Percentiles rank a stretch among this genome's conserved stretches.
Evolutionary conservation across 1,284 basidiomycete genomes (phyloP).

Genomic region (Cryptococcus deneoformans): DNA sequence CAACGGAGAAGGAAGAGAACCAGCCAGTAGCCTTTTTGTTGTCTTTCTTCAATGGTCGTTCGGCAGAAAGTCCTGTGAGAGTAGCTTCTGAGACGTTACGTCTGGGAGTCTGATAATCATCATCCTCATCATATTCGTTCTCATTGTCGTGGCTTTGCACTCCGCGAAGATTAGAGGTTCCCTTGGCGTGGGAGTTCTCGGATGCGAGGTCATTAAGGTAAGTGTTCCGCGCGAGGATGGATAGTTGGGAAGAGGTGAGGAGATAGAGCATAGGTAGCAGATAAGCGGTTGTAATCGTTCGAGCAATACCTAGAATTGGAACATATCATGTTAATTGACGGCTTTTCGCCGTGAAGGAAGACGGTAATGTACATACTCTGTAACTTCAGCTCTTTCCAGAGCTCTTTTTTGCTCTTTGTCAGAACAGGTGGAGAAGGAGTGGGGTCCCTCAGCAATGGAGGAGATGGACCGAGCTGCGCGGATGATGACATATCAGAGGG

Average conservation of each 20-base stretch:
- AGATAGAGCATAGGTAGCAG: slow-evolving; percentile 46
- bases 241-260: slow-evolving; percentile 46
- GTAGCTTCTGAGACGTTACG: neutral
- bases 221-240: slow-evolving; percentile 41
- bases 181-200: neutral
- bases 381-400: slow-evolving; percentile 48
- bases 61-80: neutral
- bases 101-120: slow-evolving; percentile 4
- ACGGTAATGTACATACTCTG: slow-evolving; percentile 31
- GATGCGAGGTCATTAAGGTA: slow-evolving; percentile 41
- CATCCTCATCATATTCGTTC: slow-evolving; percentile 1
- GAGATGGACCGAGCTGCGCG: slow-evolving; percentile 18
- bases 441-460: slow-evolving; percentile 6
- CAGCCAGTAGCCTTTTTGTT: slow-evolving; percentile 14
- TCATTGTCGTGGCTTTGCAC: neutral
- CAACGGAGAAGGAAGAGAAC: slow-evolving; percentile 31
- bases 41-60: neutral
- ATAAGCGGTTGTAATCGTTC: slow-evolving; percentile 45
- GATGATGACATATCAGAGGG: slow-evolving; percentile 27
- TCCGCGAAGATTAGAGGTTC: neutral
- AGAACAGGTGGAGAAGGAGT: slow-evolving; percentile 1
- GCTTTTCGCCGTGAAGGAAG: neutral
- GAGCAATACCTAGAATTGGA: slow-evolving; percentile 33
- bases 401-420: slow-evolving; percentile 42
- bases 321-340: neutral